Conservation (phyloP, 1,284 basidiomycete genomes). For the Pseudozyma hubeiensis region DNA sequence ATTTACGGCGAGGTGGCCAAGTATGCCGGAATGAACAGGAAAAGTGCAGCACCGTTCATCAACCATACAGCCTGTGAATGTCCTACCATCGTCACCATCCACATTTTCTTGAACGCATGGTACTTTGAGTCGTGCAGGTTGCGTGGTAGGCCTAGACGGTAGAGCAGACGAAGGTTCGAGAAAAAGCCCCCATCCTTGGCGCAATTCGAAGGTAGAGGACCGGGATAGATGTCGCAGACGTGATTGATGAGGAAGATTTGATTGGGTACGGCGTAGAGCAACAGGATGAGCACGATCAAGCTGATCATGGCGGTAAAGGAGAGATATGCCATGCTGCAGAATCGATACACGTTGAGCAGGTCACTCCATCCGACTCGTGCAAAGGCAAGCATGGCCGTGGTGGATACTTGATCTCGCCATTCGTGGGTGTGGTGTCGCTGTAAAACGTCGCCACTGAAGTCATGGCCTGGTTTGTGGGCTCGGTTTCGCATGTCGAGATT, state of each 20-base stretch:
- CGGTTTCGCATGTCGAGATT: not conserved
- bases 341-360: conserved; percentile 8
- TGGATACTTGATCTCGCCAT: conserved; percentile 2
- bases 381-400: not conserved
- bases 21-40: not conserved
- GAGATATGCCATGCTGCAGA: conserved; percentile 1
- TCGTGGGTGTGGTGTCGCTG: not conserved
- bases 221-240: conserved; percentile 13
- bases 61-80: conserved; percentile 4
- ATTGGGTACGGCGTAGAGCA: conserved; percentile 9
- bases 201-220: not conserved
- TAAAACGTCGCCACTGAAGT: not conserved
- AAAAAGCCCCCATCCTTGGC: not conserved
- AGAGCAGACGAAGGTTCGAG: not conserved
- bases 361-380: conserved; percentile 1
- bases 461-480: not conserved
- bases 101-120: conserved; percentile 13
- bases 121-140: conserved; percentile 1
- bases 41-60: not conserved
- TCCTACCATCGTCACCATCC: conserved; percentile 22
- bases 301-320: conserved; percentile 8
- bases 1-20: conserved; percentile 5
- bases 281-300: not conserved
- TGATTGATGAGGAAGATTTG: conserved; percentile 18
- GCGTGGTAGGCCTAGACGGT: conserved; percentile 1